Conservation (phyloP, 1,284 basidiomycete species). For the Rhodotorula glutinis region DNA sequence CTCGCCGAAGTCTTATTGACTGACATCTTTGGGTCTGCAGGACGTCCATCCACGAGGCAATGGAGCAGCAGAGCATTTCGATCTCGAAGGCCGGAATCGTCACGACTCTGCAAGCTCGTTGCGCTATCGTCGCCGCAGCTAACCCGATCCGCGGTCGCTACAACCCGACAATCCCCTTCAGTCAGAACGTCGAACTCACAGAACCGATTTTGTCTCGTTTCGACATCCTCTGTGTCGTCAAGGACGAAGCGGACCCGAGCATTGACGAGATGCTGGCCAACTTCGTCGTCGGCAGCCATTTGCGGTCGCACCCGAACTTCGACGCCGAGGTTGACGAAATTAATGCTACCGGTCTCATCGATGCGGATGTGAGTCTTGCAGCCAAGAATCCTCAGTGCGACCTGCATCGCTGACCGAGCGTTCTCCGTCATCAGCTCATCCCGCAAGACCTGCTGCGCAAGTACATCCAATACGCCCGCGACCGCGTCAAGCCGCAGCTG, state of each 20-base stretch:
- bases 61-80: slow-evolving; percentile 99
- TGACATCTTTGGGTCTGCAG: too few relatives aligned
- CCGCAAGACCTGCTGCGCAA: slow-evolving; percentile 96
- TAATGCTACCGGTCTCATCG: slow-evolving; percentile 58
- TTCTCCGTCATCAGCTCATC: slow-evolving; percentile 64
- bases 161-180: slow-evolving; percentile 96
- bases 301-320: slow-evolving; percentile 90
- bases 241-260: slow-evolving; percentile 94
- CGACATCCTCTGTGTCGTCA: slow-evolving; percentile 96
- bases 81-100: slow-evolving; percentile 99
- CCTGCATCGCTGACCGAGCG: too few relatives aligned
- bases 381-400: too few relatives aligned
- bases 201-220: slow-evolving; percentile 99
- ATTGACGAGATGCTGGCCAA: slow-evolving; percentile 94
- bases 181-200: slow-evolving; percentile 97
- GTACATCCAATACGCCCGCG: slow-evolving; percentile 98
- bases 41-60: slow-evolving; percentile 98
- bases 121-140: slow-evolving; percentile 94
- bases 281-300: slow-evolving; percentile 94
- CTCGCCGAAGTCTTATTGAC: too few relatives aligned
- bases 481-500: slow-evolving; percentile 85
- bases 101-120: slow-evolving; percentile 92
- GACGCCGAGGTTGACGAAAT: slow-evolving; percentile 78
- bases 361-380: slow-evolving; percentile 68
- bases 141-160: slow-evolving; percentile 95